Evolutionary conservation across 805 yeast genomes (phyloP), one percentile per base, ranked within the genome.

Genomic region (Candida suzukii): DNA sequence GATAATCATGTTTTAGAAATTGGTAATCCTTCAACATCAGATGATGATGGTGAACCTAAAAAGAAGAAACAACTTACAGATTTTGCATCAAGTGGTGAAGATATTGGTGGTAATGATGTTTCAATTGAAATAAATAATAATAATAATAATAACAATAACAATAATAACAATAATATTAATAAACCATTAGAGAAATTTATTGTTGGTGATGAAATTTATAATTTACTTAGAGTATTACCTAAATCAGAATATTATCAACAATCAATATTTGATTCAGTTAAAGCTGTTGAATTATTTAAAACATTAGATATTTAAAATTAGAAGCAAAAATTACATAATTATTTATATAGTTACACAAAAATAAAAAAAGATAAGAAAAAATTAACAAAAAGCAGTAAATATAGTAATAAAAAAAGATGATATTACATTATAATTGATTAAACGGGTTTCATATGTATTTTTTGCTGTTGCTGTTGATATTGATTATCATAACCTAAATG

Each of bases 151-250:
- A n/a, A n/a, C n/a, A 28, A 17, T 16, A 6, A 12, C 13, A 11
- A 5, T 11, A 13, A 27, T 27, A n/a, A 27, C 11, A 5, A 10
- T 10, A 27, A 8, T 24, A 24, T 27, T n/a, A 29, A 21, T 20
- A 18, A 26, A n/a, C 33, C 37, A 26, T 20, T 28, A 5, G 41
- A 32, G 13, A 31, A 24, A 12, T 57, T 57, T 36, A 57, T 48
- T 41, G 58, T 65, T 28, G 50, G 66, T 40, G 72, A 66, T 59
- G 73, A 67, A 43, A 54, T 71, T 20, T 71, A 71, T 52, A 73
- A 73, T 37, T 55, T 82, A 33, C 58, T 82, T 36, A 64, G 80
- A 41, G 66, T 72, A 2, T 66, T 83, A 36, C 91, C 91, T 10
- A 76, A 75, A 42, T 71, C 83, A 0, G 67, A 74, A 1, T 71